Conservation (phyloP, 2,329 filamentous ascomycete genomes). For the Rhytidhysteron rufulum region DNA sequence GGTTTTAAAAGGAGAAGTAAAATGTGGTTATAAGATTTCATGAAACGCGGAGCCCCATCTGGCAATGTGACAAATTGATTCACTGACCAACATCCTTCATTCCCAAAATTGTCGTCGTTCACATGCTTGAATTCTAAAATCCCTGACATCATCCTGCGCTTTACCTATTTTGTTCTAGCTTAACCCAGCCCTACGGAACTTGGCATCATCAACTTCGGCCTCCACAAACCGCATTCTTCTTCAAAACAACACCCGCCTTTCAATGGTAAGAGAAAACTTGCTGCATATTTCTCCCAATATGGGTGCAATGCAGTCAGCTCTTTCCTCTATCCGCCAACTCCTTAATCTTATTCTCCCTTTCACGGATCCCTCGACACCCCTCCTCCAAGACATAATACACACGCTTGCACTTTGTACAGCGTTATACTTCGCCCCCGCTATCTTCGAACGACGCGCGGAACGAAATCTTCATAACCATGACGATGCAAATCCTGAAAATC, state of each 20-base stretch:
- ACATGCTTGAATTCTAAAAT: too few species aligned
- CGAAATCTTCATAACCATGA: conserved; percentile 1
- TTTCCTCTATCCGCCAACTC: conserved; percentile 12
- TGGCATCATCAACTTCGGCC: neutral
- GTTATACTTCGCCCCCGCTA: conserved; percentile 46
- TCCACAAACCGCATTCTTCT: too few species aligned
- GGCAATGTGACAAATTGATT: too few species aligned
- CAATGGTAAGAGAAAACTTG: too few species aligned
- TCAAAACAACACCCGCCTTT: too few species aligned
- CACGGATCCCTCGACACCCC: conserved; percentile 43
- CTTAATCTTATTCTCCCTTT: conserved; percentile 47
- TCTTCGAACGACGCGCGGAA: conserved; percentile 33
- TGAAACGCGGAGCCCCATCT: too few species aligned
- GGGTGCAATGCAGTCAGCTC: conserved; percentile 25
- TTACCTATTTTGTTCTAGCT: neutral
- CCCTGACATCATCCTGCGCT: too few species aligned
- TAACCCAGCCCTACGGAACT: neutral
- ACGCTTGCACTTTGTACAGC: conserved; percentile 41
- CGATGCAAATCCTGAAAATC: conserved; percentile 5
- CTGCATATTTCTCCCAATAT: too few species aligned
- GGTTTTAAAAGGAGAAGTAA: too few species aligned
- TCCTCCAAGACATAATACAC: conserved; percentile 46
- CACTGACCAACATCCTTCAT: too few species aligned
- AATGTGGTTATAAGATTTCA: too few species aligned
- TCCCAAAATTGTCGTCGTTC: too few species aligned